phyloP scores from a whole-genome alignment of 768 basidiomycete species.

The Tylopilus felleus region DNA sequence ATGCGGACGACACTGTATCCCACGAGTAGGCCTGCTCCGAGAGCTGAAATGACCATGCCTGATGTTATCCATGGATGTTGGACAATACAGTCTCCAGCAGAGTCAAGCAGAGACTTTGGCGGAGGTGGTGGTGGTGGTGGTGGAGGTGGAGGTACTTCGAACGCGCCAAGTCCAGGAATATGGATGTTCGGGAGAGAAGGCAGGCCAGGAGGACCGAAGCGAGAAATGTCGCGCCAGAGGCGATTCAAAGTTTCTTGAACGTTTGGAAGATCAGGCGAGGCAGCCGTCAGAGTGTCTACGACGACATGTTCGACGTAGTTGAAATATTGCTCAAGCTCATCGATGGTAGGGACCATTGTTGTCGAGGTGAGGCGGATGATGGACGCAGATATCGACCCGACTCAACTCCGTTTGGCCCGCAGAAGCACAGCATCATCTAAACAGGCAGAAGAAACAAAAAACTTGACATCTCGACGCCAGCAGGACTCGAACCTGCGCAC shows the following conservation, averaged over 20 bases:
- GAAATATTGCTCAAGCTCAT: constrained; percentile 70
- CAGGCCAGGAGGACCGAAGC: constrained; percentile 64
- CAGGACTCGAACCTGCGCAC: constrained; percentile 70
- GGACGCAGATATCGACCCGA: background rate
- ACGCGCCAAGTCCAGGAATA: constrained; percentile 64
- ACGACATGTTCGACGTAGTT: constrained; percentile 62
- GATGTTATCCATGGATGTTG: constrained; percentile 61
- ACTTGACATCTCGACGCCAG: constrained; percentile 45
- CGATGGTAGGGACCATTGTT: constrained; percentile 42
- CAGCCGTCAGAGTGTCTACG: constrained; percentile 51
- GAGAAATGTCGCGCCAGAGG: constrained; percentile 75
- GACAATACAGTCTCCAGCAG: constrained; percentile 48
- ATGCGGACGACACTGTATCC: constrained; percentile 44
- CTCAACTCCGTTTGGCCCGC: background rate
- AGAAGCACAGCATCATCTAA: constrained; percentile 15
- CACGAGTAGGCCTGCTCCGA: constrained; percentile 60
- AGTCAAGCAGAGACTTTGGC: constrained; percentile 43
- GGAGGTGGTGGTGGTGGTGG: constrained; percentile 60
- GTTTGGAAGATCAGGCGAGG: constrained; percentile 57
- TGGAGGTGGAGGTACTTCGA: constrained; percentile 63
- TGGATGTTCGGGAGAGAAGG: constrained; percentile 48
- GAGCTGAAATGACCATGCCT: constrained; percentile 50
- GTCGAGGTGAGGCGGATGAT: constrained; percentile 1
- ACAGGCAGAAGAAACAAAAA: background rate
- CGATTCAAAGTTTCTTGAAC: constrained; percentile 64